Evolutionary conservation across 2,329 filamentous ascomycete genomes (phyloP), one percentile per base, ranked within the genome.

Genomic region (Microcera coccophila): DNA sequence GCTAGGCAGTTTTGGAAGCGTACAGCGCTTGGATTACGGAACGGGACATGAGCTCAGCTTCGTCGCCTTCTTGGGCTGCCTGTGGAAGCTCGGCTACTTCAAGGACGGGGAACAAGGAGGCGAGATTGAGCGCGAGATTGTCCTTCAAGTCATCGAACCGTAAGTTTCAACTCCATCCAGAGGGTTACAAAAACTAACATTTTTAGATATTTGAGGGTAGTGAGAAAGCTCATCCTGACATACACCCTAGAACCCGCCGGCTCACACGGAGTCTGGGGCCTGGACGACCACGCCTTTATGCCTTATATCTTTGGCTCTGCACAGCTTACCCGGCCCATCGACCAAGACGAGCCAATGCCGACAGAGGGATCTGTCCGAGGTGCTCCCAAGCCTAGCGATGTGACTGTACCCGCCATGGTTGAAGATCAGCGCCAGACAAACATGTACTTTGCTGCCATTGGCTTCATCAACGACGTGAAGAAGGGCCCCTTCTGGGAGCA

Each of bases 401-500:
- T 96, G 1, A 73, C 77, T 20, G 86, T 86, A 53, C 60, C 73
- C 3, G 70, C 71, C n/a, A 65, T 79, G 8, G 85, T 90, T 18
- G 76, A 84, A 29, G 71, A 75, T 40, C 78, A 88, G 61, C 76
- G 85, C 36, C 71, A 74, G 41, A 69, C 66, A 20, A 90, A 91
- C 60, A 79, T 98, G 79, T 98, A 98, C 66, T 98, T 97, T 64
- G 86, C 88, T 4, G 93, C 93, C 22, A 82, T 98, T 44, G 90
- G 90, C 9, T 98, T 98, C 72, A 97, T 98, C 63, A 87, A 95
- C 65, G 90, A 95, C 60, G 93, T 98, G 37, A 98, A 98, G 63
- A 90, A 77, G 49, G 93, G 93, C 0, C 91, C 93, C 0, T 98
- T 98, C 62, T 97, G 93, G 90, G 87, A 91, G 57, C 91, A 98